These are phyloP conservation scores for Stephanodiscus triporus DNA, from an alignment of 108 stramenopile genomes.

Conservation along the genomic window DNA sequence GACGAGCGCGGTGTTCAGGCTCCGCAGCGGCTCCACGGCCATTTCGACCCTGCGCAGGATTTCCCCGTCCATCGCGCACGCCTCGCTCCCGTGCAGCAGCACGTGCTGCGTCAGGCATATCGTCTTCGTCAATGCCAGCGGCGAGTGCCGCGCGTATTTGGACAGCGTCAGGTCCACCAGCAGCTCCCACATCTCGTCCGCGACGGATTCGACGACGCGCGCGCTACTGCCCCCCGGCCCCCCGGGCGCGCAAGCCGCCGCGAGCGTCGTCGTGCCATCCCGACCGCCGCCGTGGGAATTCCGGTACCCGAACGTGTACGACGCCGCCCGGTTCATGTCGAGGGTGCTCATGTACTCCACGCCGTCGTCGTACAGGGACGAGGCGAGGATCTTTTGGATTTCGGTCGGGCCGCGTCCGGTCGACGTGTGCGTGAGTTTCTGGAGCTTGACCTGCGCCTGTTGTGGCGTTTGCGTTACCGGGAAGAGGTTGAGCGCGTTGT, in stretches of 20 bases:
- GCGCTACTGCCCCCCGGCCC: too few species aligned
- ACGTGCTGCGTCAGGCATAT: slow-evolving; percentile 41
- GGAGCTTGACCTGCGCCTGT: slow-evolving; percentile 23
- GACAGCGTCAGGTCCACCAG: slow-evolving; percentile 26
- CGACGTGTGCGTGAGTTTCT: slow-evolving; percentile 20
- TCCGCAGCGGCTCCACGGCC: slow-evolving; percentile 32
- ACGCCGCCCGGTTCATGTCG: slow-evolving; percentile 52
- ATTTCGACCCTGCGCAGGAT: slow-evolving; percentile 42
- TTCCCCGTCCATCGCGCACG: slow-evolving; percentile 21
- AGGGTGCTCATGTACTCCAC: slow-evolving; percentile 41
- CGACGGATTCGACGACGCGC: slow-evolving; percentile 26
- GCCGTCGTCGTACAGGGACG: slow-evolving; percentile 32
- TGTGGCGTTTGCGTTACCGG: slow-evolving; percentile 16
- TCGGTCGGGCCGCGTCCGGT: slow-evolving; percentile 25
- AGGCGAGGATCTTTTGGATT: slow-evolving; percentile 33
- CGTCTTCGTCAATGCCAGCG: slow-evolving; percentile 37
- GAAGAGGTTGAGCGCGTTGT: slow-evolving; percentile 44
- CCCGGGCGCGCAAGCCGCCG: too few species aligned
- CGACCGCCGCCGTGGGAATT: slow-evolving; percentile 12
- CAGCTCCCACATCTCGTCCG: slow-evolving; percentile 36
- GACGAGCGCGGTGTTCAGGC: slow-evolving; percentile 45
- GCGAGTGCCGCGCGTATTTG: slow-evolving; percentile 28
- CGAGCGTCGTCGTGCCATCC: slow-evolving; percentile 25
- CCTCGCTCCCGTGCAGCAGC: slow-evolving; percentile 30
- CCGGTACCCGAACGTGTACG: slow-evolving; percentile 40